Evolutionary conservation across 345 rosid genomes (phyloP), one percentile per base, ranked within the genome.

Genomic region (Populus davidiana): DNA sequence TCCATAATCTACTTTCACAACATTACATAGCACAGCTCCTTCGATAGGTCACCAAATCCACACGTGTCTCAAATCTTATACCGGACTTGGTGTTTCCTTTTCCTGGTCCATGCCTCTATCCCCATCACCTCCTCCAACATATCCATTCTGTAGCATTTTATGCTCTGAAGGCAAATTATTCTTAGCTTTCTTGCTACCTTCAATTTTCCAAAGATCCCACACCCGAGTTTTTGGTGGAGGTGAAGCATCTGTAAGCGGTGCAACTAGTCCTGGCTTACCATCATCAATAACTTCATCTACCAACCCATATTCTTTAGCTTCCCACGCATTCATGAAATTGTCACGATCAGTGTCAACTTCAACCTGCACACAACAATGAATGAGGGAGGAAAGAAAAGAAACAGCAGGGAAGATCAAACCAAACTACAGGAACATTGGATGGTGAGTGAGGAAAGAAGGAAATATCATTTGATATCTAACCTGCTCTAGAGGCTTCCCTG

Each of bases 251-350:
- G 80, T 87, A 67, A 79, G 74, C 2, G 97, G 98, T 21, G 98
- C 98, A 67, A 94, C 86, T 66, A 93, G 70, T 73, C 98, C 98
- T n/a, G 97, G 94, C 83, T 93, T 94, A 49, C 95, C 98, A 75
- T 94, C 95, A 68, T 94, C 98, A 6, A 94, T 91, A 5, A 95
- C 97, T 76, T 66, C 88, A 75, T 95, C 98, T 5, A 95, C 79
- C 81, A 95, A 83, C 3, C 99, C 99, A 11, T 95, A 95, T 71
- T 91, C 96, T 86, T 91, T 93, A 12, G 99, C 97, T 81, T 95
- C 93, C 99, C 98, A 95, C 27, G 99, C 89, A 80, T 83, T 87
- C 98, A 95, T 89, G 87, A 90, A 95, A 67, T 90, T 86, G 72
- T 95, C 97, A 47, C 92, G 92, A 74, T 87, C 94, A 38, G 97